Conservation (phyloP, 2,329 filamentous ascomycete species). For the Volutella citrinella region DNA sequence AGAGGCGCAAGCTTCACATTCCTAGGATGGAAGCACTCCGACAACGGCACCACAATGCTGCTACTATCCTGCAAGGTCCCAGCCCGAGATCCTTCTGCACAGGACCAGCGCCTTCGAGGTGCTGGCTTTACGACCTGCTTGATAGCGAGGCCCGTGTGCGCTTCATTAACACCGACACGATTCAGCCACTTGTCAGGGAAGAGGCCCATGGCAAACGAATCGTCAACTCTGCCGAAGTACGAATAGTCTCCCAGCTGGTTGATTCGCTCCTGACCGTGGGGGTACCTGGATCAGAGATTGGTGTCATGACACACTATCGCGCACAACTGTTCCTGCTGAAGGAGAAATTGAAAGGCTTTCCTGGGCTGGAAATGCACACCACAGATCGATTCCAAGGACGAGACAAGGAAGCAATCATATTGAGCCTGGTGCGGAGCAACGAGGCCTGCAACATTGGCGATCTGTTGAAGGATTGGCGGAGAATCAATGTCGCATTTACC, state of each 20-base stretch:
- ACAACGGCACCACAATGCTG: conserved; percentile 55
- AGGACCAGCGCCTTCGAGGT: conserved; percentile 46
- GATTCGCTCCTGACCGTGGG: conserved; percentile 73
- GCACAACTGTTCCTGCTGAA: conserved; percentile 84
- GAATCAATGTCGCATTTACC: conserved; percentile 95
- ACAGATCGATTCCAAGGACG: conserved; percentile 95
- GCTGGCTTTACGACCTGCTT: conserved; percentile 76
- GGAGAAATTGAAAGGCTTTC: conserved; percentile 59
- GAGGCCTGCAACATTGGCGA: conserved; percentile 82
- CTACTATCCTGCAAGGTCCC: conserved; percentile 38
- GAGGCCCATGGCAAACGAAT: conserved; percentile 79
- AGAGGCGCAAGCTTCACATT: conserved; percentile 64
- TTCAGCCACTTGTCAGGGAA: conserved; percentile 65
- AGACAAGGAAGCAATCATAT: conserved; percentile 88
- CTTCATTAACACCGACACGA: conserved; percentile 84
- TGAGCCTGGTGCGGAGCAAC: conserved; percentile 87
- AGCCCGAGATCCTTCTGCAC: conserved; percentile 54
- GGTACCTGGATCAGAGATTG: conserved; percentile 72
- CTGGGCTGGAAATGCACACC: conserved; percentile 87
- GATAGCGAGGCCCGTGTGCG: conserved; percentile 70
- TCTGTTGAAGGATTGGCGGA: conserved; percentile 82
- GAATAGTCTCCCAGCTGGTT: conserved; percentile 75
- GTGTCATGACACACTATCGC: conserved; percentile 95
- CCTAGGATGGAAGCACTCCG: conserved; percentile 62
- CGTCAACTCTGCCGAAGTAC: conserved; percentile 81